These are phyloP conservation scores for Dictyostelium firmibasis DNA, from an alignment of 78 protist species.

Conservation along the genomic window DNA sequence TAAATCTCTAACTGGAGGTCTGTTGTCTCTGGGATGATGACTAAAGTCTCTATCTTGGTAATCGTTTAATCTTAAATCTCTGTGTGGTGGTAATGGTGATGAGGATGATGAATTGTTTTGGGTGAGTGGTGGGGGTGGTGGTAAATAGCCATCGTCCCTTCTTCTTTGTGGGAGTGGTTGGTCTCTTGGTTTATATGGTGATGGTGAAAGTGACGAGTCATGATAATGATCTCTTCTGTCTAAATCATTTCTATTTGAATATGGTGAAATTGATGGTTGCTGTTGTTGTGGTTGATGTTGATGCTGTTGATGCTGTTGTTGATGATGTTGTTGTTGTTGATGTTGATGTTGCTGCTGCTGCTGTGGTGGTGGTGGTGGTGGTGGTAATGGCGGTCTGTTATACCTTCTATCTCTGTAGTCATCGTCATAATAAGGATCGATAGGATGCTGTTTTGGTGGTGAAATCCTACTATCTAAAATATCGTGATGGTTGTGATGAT, in stretches of 20 bases:
- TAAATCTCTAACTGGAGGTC: neutral
- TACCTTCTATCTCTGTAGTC: neutral
- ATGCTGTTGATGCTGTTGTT: neutral
- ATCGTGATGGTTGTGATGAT: neutral
- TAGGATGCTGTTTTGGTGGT: constrained; percentile 19
- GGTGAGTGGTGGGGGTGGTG: neutral
- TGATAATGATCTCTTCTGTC: constrained; percentile 5
- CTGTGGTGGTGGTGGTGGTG: too few relatives aligned
- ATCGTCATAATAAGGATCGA: neutral
- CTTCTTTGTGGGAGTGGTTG: neutral
- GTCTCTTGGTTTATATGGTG: neutral
- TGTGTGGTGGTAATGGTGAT: neutral
- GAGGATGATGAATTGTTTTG: neutral
- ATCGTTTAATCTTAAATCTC: neutral
- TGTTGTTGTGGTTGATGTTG: neutral
- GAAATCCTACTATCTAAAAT: constrained; percentile 1
- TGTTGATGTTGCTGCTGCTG: neutral
- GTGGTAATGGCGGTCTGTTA: neutral
- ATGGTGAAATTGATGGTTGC: neutral
- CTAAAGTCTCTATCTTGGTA: neutral
- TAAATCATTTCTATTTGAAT: neutral
- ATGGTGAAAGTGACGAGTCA: neutral
- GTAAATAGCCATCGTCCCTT: neutral
- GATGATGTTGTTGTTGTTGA: neutral
- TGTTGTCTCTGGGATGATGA: neutral